Conservation (phyloP, 257 asterid species). For the Solanum raphanifolium region DNA sequence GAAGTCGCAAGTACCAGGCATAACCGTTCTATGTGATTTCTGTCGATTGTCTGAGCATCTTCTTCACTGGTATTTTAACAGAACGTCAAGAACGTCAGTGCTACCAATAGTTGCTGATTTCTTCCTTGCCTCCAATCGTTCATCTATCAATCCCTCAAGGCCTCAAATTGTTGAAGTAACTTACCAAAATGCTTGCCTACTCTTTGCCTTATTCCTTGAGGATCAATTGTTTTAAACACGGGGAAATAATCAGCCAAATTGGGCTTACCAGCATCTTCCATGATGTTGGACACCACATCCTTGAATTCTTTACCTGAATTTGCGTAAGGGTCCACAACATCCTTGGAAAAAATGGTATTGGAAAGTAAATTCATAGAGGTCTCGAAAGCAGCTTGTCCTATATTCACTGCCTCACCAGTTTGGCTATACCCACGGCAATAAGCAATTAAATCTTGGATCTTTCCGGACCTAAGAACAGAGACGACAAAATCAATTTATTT, state of each 20-base stretch:
- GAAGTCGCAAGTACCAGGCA: not conserved
- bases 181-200: constrained; percentile 28
- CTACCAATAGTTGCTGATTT: not conserved
- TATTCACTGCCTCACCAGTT: constrained; percentile 36
- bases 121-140: constrained; percentile 22
- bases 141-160: constrained; percentile 35
- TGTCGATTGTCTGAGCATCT: not conserved
- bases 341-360: constrained; percentile 45
- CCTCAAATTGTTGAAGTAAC: constrained; percentile 18
- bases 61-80: not conserved
- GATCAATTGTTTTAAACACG: constrained; percentile 29
- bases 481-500: not conserved
- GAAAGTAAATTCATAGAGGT: constrained; percentile 35
- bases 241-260: constrained; percentile 60
- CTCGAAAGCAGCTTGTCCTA: constrained; percentile 48
- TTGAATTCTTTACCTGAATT: constrained; percentile 60
- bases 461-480: constrained; percentile 16
- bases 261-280: constrained; percentile 58
- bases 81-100: not conserved
- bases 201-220: constrained; percentile 45
- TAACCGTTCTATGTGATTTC: not conserved
- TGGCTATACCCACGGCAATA: constrained; percentile 33
- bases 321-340: constrained; percentile 40
- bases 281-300: constrained; percentile 37
- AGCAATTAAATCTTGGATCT: constrained; percentile 54